Conservation (phyloP, 306 rosid species). For the Quercus variabilis region DNA sequence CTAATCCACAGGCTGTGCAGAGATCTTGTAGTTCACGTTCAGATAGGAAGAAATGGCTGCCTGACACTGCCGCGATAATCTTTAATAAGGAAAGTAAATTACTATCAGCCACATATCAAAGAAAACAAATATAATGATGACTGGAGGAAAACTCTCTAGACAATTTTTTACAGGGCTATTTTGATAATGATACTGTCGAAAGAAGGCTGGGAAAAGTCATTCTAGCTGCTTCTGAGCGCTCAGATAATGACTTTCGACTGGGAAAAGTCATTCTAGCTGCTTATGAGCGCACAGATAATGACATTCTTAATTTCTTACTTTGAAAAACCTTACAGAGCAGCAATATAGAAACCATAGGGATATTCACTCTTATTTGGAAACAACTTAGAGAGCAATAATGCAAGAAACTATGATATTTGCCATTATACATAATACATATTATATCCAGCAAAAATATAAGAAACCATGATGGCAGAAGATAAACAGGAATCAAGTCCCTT, state of each 20-base stretch:
- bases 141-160: too few relatives aligned
- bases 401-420: not conserved
- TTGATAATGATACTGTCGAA: not conserved
- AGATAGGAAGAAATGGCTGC: conserved; percentile 49
- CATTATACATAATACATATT: not conserved
- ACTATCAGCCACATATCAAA: conserved; percentile 13
- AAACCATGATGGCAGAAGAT: conserved; percentile 7
- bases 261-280: not conserved
- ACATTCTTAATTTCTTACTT: too few relatives aligned
- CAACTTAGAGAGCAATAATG: not conserved
- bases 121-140: not conserved
- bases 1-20: conserved; percentile 68
- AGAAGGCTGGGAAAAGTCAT: not conserved
- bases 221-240: too few relatives aligned
- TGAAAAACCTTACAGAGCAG: too few relatives aligned
- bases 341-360: too few relatives aligned
- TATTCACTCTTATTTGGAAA: not conserved
- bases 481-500: conserved; percentile 3
- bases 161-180: too few relatives aligned
- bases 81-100: conserved; percentile 19
- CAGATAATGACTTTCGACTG: not conserved
- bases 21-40: conserved; percentile 80
- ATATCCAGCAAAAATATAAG: not conserved
- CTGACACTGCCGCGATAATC: conserved; percentile 46
- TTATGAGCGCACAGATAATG: too few relatives aligned